Evolutionary conservation across 2,329 filamentous ascomycete genomes (phyloP).

Genomic region (Epichloe gansuensis): DNA sequence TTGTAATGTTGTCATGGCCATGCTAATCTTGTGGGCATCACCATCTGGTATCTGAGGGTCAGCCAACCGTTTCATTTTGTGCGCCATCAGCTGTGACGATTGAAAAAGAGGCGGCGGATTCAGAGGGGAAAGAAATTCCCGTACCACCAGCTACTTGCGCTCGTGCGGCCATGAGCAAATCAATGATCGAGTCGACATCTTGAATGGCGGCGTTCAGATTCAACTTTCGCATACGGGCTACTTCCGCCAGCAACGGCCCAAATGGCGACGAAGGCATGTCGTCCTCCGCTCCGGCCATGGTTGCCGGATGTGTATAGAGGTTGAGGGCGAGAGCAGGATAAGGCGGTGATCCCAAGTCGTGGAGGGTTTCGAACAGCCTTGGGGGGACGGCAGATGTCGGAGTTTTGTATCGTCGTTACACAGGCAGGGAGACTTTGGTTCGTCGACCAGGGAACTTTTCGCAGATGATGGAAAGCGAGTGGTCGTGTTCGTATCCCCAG

Average conservation of each 20-base stretch:
- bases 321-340: background rate
- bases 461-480: background rate
- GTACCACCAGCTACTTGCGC: slow-evolving; percentile 59
- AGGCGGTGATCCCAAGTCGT: background rate
- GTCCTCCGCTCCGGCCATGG: slow-evolving; percentile 23
- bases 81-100: background rate
- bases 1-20: slow-evolving; percentile 73
- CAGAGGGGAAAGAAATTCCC: slow-evolving; percentile 7
- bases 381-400: background rate
- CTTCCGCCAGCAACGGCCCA: slow-evolving; percentile 53
- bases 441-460: background rate
- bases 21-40: slow-evolving; percentile 45
- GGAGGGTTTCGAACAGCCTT: background rate
- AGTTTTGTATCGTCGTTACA: background rate
- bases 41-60: slow-evolving; percentile 13
- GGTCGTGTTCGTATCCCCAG: background rate
- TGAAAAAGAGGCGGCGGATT: background rate
- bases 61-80: slow-evolving; percentile 8
- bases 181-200: slow-evolving; percentile 74
- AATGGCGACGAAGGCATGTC: slow-evolving; percentile 32
- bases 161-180: slow-evolving; percentile 59
- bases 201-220: slow-evolving; percentile 57
- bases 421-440: background rate
- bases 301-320: background rate
- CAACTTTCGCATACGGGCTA: slow-evolving; percentile 56